Conservation (phyloP, 1,284 basidiomycete species). For the Naganishia sp. region DNA sequence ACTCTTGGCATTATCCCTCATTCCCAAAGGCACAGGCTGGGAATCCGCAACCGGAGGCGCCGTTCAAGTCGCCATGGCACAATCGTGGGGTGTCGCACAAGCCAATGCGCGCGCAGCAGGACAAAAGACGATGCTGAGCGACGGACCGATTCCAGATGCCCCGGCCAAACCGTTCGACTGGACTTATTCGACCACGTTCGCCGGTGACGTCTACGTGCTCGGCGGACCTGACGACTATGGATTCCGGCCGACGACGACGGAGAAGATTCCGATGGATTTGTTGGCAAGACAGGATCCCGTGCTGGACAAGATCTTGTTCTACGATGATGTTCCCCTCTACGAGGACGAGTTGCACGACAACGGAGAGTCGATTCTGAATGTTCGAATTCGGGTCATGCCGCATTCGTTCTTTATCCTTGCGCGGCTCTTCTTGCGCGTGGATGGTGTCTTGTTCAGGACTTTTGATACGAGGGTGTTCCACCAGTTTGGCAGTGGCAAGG, state of each 20-base stretch:
- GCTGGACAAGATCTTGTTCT: conserved; percentile 72
- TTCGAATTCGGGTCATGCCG: conserved; percentile 94
- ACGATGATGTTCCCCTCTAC: conserved; percentile 86
- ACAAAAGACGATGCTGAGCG: conserved; percentile 45
- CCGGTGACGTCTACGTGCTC: conserved; percentile 60
- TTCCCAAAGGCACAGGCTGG: conserved; percentile 69
- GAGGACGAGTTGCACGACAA: conserved; percentile 96
- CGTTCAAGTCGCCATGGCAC: conserved; percentile 91
- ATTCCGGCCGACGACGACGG: conserved; percentile 41
- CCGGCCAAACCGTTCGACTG: conserved; percentile 90
- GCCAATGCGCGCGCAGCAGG: conserved; percentile 70
- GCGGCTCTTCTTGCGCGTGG: conserved; percentile 91
- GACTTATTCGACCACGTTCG: conserved; percentile 92
- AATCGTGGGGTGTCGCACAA: conserved; percentile 66
- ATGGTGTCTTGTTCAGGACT: conserved; percentile 88
- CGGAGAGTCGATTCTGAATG: conserved; percentile 75
- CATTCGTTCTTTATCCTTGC: conserved; percentile 89
- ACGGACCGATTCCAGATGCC: conserved; percentile 70
- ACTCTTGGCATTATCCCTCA: conserved; percentile 67
- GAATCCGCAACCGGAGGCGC: conserved; percentile 77
- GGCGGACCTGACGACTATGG: conserved; percentile 16
- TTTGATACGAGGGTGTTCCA: conserved; percentile 90
- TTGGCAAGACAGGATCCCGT: conserved; percentile 81
- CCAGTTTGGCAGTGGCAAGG: conserved; percentile 62
- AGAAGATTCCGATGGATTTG: conserved; percentile 75